Evolutionary conservation across 2,329 filamentous ascomycete species (phyloP).

Genomic region (Xylaria hypoxylon): DNA sequence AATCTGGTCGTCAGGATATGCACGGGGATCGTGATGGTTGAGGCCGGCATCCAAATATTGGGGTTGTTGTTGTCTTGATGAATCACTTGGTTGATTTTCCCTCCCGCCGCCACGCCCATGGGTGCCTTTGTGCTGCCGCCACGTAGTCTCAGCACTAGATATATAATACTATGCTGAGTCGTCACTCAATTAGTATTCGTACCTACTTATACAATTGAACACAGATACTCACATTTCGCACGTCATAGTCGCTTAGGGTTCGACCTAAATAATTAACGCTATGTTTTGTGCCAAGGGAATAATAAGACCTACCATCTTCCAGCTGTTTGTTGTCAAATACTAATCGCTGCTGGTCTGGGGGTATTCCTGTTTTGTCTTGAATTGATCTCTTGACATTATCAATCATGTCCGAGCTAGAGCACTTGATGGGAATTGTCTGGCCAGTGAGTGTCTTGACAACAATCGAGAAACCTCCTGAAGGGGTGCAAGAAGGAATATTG

Average conservation of each 20-base stretch:
- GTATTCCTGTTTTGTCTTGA: background rate
- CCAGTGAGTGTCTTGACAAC: background rate
- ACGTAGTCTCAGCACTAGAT: background rate
- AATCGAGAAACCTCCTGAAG: background rate
- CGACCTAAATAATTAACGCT: background rate
- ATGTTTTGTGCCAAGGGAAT: background rate
- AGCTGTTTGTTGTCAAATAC: background rate
- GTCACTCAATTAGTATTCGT: background rate
- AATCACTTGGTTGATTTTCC: constrained; percentile 41
- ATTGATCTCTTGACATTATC: background rate
- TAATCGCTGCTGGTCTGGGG: background rate
- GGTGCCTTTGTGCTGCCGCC: background rate
- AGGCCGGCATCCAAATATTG: constrained; percentile 20
- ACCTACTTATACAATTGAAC: background rate
- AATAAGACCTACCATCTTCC: constrained; percentile 7
- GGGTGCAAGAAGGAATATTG: background rate
- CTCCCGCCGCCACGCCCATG: constrained; percentile 40
- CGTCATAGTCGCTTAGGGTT: background rate
- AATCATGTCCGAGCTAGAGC: background rate
- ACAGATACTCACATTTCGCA: background rate
- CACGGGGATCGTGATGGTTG: constrained; percentile 43
- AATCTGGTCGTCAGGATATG: constrained; percentile 54
- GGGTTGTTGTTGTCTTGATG: constrained; percentile 14
- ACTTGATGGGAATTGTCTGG: background rate
- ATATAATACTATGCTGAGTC: background rate